phyloP scores from a whole-genome alignment of 176 grass and related monocot species.

The Chloris gayana region DNA sequence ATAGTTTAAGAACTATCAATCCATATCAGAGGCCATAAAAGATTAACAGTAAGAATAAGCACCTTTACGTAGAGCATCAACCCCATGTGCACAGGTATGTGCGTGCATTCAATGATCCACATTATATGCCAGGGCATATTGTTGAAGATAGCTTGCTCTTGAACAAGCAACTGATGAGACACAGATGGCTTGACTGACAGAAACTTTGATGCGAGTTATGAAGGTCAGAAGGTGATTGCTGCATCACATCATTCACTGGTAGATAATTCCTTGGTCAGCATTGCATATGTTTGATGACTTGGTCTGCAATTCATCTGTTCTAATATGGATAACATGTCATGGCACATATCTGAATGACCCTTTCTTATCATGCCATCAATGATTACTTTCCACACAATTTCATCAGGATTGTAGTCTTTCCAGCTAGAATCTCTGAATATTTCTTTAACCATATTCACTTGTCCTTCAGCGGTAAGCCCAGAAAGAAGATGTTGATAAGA shows the following conservation, averaged over 20 bases:
- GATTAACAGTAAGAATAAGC: slow-evolving; percentile 6
- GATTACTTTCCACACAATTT: slow-evolving; percentile 70
- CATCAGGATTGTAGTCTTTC: slow-evolving; percentile 61
- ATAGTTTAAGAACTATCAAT: not conserved
- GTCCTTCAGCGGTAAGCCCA: slow-evolving; percentile 53
- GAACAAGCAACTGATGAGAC: slow-evolving; percentile 8
- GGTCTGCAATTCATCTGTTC: slow-evolving; percentile 55
- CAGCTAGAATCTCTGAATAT: slow-evolving; percentile 44
- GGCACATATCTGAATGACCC: slow-evolving; percentile 42
- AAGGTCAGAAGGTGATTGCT: not conserved
- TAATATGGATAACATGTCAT: slow-evolving; percentile 53
- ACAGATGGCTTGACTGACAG: slow-evolving; percentile 6
- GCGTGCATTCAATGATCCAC: not conserved
- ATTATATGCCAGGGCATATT: not conserved
- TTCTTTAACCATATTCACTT: slow-evolving; percentile 48
- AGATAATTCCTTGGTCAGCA: slow-evolving; percentile 47
- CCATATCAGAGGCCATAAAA: not conserved
- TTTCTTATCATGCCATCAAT: slow-evolving; percentile 66
- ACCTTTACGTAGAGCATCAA: slow-evolving; percentile 28
- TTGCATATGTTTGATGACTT: slow-evolving; percentile 56
- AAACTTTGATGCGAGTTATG: not conserved
- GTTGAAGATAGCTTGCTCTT: slow-evolving; percentile 5
- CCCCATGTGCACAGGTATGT: not conserved
- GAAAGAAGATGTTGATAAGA: slow-evolving; percentile 61
- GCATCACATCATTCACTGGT: slow-evolving; percentile 24